Conservation (phyloP, 805 yeast species). For the Candida endomychidarum region DNA sequence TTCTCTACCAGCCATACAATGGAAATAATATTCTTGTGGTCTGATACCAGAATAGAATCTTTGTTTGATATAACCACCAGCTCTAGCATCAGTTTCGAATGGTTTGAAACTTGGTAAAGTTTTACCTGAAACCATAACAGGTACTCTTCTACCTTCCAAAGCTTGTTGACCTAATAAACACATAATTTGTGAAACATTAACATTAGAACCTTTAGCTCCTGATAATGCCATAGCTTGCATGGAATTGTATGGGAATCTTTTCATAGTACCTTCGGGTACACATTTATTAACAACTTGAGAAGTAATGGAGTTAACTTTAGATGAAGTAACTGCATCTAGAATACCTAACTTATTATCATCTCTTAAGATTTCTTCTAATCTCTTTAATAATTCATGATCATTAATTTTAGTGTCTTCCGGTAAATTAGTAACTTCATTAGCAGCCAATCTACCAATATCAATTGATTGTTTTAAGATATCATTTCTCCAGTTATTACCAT, state of each 20-base stretch:
- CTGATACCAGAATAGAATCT: constrained; percentile 96
- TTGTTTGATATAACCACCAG: constrained; percentile 97
- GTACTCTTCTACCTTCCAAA: constrained; percentile 98
- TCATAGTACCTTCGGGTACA: constrained; percentile 96
- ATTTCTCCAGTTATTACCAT: constrained; percentile 86
- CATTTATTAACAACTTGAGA: constrained; percentile 92
- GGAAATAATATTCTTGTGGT: constrained; percentile 99
- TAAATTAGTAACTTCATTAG: constrained; percentile 89
- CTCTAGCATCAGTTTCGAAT: constrained; percentile 93
- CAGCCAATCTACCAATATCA: constrained; percentile 88
- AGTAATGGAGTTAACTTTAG: constrained; percentile 87
- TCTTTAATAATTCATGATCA: constrained; percentile 77
- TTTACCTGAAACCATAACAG: constrained; percentile 98
- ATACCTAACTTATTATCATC: constrained; percentile 91
- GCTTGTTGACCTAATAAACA: constrained; percentile 99
- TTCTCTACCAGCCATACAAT: constrained; percentile 99
- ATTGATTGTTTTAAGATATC: constrained; percentile 76
- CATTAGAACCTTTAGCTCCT: constrained; percentile 99
- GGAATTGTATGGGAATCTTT: constrained; percentile 89
- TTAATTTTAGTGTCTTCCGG: constrained; percentile 39
- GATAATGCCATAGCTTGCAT: constrained; percentile 99
- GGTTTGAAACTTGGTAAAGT: constrained; percentile 96
- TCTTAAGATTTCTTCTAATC: constrained; percentile 92
- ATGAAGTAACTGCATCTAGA: constrained; percentile 92
- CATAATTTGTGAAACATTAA: constrained; percentile 98